Evolutionary conservation across 371 early-diverging fungal genomes (phyloP), one percentile per base, ranked within the genome.

Genomic region (Rhizomucor miehei): DNA sequence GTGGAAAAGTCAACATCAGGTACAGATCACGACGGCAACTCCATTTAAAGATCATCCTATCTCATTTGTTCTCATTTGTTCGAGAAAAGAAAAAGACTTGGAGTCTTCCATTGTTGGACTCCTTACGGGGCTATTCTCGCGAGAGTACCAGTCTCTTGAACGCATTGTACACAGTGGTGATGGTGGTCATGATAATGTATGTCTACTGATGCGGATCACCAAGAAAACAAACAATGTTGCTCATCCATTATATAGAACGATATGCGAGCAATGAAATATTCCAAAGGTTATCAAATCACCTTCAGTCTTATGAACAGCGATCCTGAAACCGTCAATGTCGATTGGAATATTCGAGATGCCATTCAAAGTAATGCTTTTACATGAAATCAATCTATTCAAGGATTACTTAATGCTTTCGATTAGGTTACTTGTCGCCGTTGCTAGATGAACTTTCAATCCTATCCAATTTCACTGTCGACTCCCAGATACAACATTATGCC

Each of bases 251-350:
- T 82, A 87, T 48, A 64, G 49, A 77, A 82, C 29, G 80, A 71
- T 25, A 86, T 91, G 77, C 79, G 89, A 34, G 72, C 82, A 10
- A 62, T 92, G 52, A 89, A 90, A 59, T 91, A 86, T 55, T 80
- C 91, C 0, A 69, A 88, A 6, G 73, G 80, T 46, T 94, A 91
- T 59, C 89, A 91, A 60, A 59, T 90, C 10, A 86, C 85, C 0
- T 86, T 92, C 46, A 90, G 86, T 56, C 66, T 94, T 14, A 77
- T 92, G 75, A 89, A 88, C 57, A 91, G 84, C 5, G 82, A 91
- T 53, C 89, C 91, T 0, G 71, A 72, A 14, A 65, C 71, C 12
- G 58, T 79, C 16, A 54, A 71, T 1, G 79, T 88, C 6, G 75
- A 79, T 37, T 94, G 93, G 93, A 85, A 89, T 54, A 86, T 89